Base-by-base conservation (phyloP, 1,284 basidiomycete species). In the Porodaedalea pini region DNA sequence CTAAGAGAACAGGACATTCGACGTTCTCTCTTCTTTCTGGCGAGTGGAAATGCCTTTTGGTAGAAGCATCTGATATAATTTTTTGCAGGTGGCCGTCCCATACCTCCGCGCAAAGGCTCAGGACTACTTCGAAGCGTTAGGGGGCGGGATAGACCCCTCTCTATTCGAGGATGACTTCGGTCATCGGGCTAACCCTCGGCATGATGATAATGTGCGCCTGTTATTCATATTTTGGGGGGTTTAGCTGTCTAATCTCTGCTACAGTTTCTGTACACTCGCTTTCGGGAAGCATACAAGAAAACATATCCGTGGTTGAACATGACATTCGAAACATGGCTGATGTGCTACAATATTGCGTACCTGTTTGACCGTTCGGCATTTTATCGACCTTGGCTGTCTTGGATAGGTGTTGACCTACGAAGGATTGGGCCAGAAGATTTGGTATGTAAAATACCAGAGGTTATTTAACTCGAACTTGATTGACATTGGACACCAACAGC, bases 321-420 rank as follows among this genome's bases (percentile, higher is more conserved):
- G 4, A 68, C 75, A 1, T 89, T 90, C 63, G 95, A 99, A 70
- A 64, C 86, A 19, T 91, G 89, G 81, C 75, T 97, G 58, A 78
- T 98, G 15, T 73, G 81, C 36, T 91, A 87, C 77, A 97, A 97
- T 70, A 73, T 98, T 32, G 84, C 86, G 6, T 99, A 98, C 72
- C 78, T 98, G 23, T 98, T 98, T 68, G 90, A 93, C 63, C 81
- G 80, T 68, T 94, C 89, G 10, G 82, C 88, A 1, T 90, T 86
- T 69, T 96, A 96, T 74, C 82, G 95, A 62, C 96, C 96, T 10
- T 99, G 95, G 95, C 72, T 94, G 58, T 76, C 79, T 29, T 88
- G 88, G 84, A 82, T 95, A 60, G 86, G 90, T 5, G 78, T 97
- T 13, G 89, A 94, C 66, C 70, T 96, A 19, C 83, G 92, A 23